Evolutionary conservation across 2,329 filamentous ascomycete species (phyloP).

Genomic region (Fusarium marasasianum): DNA sequence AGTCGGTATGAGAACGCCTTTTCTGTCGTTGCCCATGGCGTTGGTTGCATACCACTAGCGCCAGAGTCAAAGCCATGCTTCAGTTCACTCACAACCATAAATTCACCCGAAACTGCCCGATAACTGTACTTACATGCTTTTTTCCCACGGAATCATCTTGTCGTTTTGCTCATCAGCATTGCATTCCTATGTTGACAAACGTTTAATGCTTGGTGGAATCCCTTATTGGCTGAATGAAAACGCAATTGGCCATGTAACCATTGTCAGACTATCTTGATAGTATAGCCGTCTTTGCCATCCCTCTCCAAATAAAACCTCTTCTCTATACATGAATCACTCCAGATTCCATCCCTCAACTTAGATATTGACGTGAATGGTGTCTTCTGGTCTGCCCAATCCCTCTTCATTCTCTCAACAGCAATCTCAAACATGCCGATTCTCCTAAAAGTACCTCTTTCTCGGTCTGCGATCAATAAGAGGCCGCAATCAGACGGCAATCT

Average conservation of each 20-base stretch:
- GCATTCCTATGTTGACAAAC: rapidly evolving
- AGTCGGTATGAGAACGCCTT: no score
- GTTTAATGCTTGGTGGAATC: not conserved
- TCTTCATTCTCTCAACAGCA: not conserved
- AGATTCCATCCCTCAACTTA: not conserved
- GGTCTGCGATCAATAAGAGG: not conserved
- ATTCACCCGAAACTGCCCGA: not conserved
- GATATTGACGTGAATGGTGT: not conserved
- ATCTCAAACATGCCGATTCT: constrained; percentile 1
- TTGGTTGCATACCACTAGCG: not conserved
- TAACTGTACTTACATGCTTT: no score
- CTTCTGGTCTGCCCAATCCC: not conserved
- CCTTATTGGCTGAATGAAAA: not conserved
- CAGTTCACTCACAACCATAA: no score
- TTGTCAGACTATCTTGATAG: not conserved
- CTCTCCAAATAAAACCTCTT: not conserved
- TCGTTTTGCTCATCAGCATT: rapidly evolving
- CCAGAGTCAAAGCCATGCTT: not conserved
- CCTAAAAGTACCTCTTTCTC: not conserved
- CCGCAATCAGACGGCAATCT: not conserved
- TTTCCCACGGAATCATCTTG: rapidly evolving
- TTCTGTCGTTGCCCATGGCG: no score
- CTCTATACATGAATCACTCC: not conserved
- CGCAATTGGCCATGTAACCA: no score
- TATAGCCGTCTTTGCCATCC: not conserved